These are phyloP conservation scores for Termitomyces sp. DNA, from an alignment of 768 basidiomycete genomes.

Conservation along the genomic window DNA sequence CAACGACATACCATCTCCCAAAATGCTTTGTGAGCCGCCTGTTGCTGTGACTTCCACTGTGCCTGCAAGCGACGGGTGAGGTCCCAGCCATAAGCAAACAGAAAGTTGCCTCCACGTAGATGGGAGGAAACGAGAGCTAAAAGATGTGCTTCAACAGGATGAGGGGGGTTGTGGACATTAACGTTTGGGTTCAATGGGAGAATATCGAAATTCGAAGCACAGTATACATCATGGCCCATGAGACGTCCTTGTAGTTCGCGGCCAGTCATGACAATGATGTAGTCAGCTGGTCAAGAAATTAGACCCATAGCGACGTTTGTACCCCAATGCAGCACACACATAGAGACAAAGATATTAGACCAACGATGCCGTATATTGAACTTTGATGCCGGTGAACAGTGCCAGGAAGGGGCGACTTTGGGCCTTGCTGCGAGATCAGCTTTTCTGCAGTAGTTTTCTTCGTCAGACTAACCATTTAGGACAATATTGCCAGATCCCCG, in stretches of 20 bases:
- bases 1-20: constrained; percentile 68
- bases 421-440: constrained; percentile 31
- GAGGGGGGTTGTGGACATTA: constrained; percentile 61
- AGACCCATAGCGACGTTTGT: neutral
- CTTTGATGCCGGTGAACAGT: constrained; percentile 57
- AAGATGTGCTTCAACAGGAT: constrained; percentile 85
- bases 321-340: constrained; percentile 33
- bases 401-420: constrained; percentile 47
- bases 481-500: constrained; percentile 72
- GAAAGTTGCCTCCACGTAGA: constrained; percentile 70
- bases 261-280: constrained; percentile 83
- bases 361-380: constrained; percentile 70
- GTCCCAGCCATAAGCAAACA: constrained; percentile 91
- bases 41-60: constrained; percentile 59
- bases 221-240: constrained; percentile 83
- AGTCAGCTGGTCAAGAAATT: constrained; percentile 68
- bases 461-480: constrained; percentile 50
- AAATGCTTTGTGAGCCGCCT: constrained; percentile 48
- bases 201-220: constrained; percentile 86
- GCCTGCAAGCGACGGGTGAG: constrained; percentile 82
- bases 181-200: constrained; percentile 78
- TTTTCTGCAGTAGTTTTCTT: neutral
- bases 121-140: constrained; percentile 85
- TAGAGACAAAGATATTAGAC: constrained; percentile 70
- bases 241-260: constrained; percentile 74